Percentiles rank a stretch among this genome's conserved stretches.
Conservation (phyloP, 2,329 filamentous ascomycete genomes). For the Cercospora beticola region DNA sequence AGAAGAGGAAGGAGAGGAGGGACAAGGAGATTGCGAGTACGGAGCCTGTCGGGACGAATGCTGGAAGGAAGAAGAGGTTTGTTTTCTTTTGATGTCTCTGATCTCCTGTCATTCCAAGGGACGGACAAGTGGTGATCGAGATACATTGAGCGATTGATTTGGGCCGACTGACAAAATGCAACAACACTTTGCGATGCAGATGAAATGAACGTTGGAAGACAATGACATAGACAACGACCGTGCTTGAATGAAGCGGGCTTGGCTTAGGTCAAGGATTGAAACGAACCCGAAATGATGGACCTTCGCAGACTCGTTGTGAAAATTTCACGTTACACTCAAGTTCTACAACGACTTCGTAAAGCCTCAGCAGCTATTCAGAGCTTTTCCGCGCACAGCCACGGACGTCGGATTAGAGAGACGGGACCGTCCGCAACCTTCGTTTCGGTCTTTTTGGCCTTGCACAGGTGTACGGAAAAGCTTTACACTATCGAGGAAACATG, state of each 20-base stretch:
- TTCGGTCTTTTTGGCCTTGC: no score
- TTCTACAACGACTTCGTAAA: background rate
- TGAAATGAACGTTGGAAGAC: background rate
- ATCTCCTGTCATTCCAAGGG: background rate
- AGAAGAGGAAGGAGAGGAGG: constrained; percentile 17
- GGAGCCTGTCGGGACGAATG: background rate
- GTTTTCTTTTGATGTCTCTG: background rate
- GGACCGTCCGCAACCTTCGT: no score
- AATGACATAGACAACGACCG: background rate
- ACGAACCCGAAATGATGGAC: background rate
- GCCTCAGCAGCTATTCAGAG: background rate
- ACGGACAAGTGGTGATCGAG: background rate
- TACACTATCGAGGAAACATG: no score
- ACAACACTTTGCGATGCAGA: background rate
- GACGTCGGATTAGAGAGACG: no score
- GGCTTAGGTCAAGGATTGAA: background rate
- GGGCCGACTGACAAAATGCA: background rate
- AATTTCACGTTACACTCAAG: background rate
- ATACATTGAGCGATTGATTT: background rate
- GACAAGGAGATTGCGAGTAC: constrained; percentile 5
- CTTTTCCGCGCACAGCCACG: background rate
- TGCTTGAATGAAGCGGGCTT: background rate
- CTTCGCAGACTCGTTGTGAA: background rate
- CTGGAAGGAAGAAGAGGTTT: background rate
- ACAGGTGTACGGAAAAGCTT: no score